phyloP scores from a whole-genome alignment of 148 eudicot species.

The Dysphania ambrosioides region DNA sequence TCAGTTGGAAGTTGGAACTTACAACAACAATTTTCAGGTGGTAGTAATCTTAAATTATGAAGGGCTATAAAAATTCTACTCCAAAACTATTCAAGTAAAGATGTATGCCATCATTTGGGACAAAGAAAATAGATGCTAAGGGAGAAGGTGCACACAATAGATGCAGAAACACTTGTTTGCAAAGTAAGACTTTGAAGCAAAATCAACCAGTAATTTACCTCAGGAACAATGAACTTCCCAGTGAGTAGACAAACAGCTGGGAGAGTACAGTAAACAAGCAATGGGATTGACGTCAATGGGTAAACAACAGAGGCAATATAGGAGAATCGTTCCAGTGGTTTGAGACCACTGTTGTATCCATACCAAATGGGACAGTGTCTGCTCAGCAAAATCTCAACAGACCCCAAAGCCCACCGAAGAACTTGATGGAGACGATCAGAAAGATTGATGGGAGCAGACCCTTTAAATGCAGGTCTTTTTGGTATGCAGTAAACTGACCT shows the following conservation, averaged over 20 bases:
- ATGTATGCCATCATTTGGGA: neutral
- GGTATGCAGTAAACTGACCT: slow-evolving; percentile 95
- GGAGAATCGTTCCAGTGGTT: slow-evolving; percentile 83
- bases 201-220: slow-evolving; percentile 45
- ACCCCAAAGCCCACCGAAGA: slow-evolving; percentile 94
- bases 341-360: slow-evolving; percentile 81
- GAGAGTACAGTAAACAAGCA: slow-evolving; percentile 79
- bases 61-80: neutral
- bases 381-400: slow-evolving; percentile 87
- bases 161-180: neutral
- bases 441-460: slow-evolving; percentile 95
- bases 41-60: too few relatives aligned
- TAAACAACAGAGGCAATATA: slow-evolving; percentile 87
- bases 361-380: slow-evolving; percentile 95
- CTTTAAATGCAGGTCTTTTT: slow-evolving; percentile 82
- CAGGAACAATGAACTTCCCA: slow-evolving; percentile 91
- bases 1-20: too few relatives aligned
- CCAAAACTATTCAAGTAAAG: neutral
- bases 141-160: neutral
- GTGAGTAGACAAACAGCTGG: slow-evolving; percentile 93
- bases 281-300: slow-evolving; percentile 86
- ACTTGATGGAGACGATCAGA: slow-evolving; percentile 97
- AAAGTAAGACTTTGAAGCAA: neutral
- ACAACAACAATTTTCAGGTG: too few relatives aligned
- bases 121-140: neutral